Base-by-base conservation (phyloP, 2,329 filamentous ascomycete genomes). In the Rhynchosporium agropyri region DNA sequence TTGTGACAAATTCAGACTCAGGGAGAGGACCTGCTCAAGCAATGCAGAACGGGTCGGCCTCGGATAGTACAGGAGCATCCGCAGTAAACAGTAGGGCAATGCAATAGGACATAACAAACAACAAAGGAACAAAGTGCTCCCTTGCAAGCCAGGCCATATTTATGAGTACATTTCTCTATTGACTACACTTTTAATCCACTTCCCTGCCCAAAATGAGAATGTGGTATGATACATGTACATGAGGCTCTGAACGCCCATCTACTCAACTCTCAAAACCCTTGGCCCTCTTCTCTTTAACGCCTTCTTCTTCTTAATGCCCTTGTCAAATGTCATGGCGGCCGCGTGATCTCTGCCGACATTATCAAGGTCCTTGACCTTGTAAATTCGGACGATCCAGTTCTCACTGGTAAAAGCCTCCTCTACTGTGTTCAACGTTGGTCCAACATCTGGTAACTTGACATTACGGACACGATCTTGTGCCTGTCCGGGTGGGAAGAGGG, bases 301-400 rank as follows among this genome's bases (percentile, higher is more conserved):
- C 82, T 89, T 89, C 88, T 91, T 93, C 84, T 90, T 92, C 85
- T 92, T 93, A 77, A 89, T 86, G 43, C 90, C 90, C 73, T 86
- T 87, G 65, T 92, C 89, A 74, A 94, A 94, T 6, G 88, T 84
- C 36, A 84, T 81, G 1, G 80, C 86, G 0, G 84, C 77, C 78
- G 85, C 85, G 75, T 97, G 94, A 72, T 97, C 92, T 76, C 95
- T 87, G 61, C 92, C 94, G 69, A 99, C 83, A 77, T 98, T 98
- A 80, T 99, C 95, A 64, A 97, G 87, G 73, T 97, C 93, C 82
- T 99, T 99, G 80, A 99, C 95, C 84, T 99, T 99, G 84, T 97
- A 99, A 74, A 99, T 97, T 68, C 95, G 86, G 76, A 99, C 98
- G 77, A 99, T 99, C 95, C 95, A 99, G 84, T 99, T 99, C 83